Conservation (phyloP, 345 rosid species). For the Raphanus raphanistrum region DNA sequence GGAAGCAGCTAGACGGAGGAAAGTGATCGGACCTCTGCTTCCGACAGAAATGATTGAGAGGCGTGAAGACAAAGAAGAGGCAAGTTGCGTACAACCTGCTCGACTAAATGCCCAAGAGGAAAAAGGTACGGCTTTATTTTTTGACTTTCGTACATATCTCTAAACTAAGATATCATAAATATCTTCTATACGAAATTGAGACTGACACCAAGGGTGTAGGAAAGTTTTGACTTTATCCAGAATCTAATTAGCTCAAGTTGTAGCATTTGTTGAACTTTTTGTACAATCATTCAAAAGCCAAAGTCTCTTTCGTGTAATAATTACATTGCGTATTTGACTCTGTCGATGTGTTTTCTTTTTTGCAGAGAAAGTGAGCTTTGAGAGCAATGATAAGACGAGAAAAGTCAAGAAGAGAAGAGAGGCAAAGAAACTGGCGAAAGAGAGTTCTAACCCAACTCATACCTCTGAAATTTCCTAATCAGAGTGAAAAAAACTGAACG, state of each 20-base stretch:
- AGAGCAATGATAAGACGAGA: conserved; percentile 33
- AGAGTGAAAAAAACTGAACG: not conserved
- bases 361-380: conserved; percentile 20
- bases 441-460: not conserved
- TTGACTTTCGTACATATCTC: not conserved
- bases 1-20: conserved; percentile 51
- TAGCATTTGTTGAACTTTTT: not conserved
- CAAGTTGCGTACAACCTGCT: conserved; percentile 40
- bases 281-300: not conserved
- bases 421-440: conserved; percentile 56
- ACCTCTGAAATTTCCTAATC: not conserved
- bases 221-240: conserved; percentile 12
- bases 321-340: not conserved
- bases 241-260: conserved; percentile 4
- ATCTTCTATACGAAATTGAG: not conserved
- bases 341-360: not conserved
- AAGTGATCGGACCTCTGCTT: conserved; percentile 63
- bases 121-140: conserved; percentile 2
- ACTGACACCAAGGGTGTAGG: not conserved
- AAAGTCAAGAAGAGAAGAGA: conserved; percentile 57
- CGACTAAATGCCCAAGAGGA: conserved; percentile 54
- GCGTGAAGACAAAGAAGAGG: not conserved
- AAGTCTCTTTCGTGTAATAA: conserved; percentile 6
- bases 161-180: not conserved
- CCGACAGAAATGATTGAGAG: conserved; percentile 28